These are phyloP conservation scores for Cladosporium cucumerinum DNA, from an alignment of 2,329 filamentous ascomycete genomes.

Conservation along the genomic window DNA sequence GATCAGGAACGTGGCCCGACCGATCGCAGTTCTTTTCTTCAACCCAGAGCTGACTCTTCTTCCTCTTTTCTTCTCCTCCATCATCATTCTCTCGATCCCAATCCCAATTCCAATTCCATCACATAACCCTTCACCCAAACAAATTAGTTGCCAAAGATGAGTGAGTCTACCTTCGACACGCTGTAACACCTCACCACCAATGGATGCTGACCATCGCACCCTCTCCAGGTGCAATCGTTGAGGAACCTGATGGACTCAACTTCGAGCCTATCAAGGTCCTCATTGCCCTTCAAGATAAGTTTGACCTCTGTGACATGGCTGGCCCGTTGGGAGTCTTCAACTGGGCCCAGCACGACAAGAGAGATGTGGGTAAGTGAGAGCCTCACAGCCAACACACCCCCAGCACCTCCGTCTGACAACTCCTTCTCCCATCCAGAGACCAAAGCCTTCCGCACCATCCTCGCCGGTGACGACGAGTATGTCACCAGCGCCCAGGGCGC, in stretches of 20 bases:
- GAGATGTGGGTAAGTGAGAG: conserved; percentile 46
- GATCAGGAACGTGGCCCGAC: conserved; percentile 14
- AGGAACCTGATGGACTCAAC: conserved; percentile 37
- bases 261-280: conserved; percentile 56
- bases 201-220: background rate
- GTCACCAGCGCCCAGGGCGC: conserved; percentile 60
- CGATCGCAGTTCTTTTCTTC: conserved; percentile 10
- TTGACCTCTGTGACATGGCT: conserved; percentile 56
- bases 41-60: conserved; percentile 4
- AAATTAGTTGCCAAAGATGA: conserved; percentile 18
- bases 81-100: too few species aligned
- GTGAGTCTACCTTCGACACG: background rate
- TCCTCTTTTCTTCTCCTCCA: conserved; percentile 9
- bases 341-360: conserved; percentile 52
- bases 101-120: background rate
- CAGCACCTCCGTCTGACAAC: background rate
- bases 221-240: conserved; percentile 41
- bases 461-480: conserved; percentile 46
- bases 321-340: conserved; percentile 58
- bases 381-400: background rate
- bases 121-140: conserved; percentile 5
- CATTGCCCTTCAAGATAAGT: conserved; percentile 54
- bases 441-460: conserved; percentile 54
- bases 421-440: conserved; percentile 36
- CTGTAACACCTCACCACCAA: background rate